Evolutionary conservation across 305 asterid species (phyloP).

Genomic region (Striga hermonthica): DNA sequence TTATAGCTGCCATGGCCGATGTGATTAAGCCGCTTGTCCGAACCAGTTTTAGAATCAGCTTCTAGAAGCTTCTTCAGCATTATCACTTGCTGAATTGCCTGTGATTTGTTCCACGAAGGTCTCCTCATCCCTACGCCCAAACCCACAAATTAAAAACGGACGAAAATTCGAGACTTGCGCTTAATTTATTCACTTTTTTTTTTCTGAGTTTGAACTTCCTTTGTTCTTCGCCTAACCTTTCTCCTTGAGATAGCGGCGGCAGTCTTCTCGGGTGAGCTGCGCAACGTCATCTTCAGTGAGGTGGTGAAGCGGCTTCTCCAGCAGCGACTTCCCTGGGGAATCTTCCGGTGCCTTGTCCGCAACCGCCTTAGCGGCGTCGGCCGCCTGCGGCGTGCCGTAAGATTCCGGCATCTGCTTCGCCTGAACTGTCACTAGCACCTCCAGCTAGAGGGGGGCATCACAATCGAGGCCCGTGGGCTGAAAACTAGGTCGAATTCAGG

Average conservation of each 20-base stretch:
- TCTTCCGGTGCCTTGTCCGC: constrained; percentile 47
- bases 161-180: not conserved
- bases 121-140: constrained; percentile 52
- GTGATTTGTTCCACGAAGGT: constrained; percentile 66
- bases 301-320: constrained; percentile 57
- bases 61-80: constrained; percentile 59
- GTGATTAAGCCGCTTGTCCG: constrained; percentile 35
- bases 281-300: constrained; percentile 78
- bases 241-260: constrained; percentile 68
- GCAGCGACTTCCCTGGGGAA: constrained; percentile 46
- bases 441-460: not conserved
- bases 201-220: not conserved
- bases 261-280: constrained; percentile 74
- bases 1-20: constrained; percentile 15
- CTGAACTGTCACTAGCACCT: constrained; percentile 17
- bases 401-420: constrained; percentile 35
- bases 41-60: constrained; percentile 38
- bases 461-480: constrained; percentile 25
- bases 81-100: constrained; percentile 65
- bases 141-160: not conserved
- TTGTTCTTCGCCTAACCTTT: constrained; percentile 45
- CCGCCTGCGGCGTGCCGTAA: constrained; percentile 43
- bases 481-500: constrained; percentile 14
- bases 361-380: constrained; percentile 37
- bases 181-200: not conserved